Percentiles rank a stretch among this genome's conserved stretches.
Evolutionary conservation across 768 basidiomycete species (phyloP).

Genomic region (Tulasnella sp.): DNA sequence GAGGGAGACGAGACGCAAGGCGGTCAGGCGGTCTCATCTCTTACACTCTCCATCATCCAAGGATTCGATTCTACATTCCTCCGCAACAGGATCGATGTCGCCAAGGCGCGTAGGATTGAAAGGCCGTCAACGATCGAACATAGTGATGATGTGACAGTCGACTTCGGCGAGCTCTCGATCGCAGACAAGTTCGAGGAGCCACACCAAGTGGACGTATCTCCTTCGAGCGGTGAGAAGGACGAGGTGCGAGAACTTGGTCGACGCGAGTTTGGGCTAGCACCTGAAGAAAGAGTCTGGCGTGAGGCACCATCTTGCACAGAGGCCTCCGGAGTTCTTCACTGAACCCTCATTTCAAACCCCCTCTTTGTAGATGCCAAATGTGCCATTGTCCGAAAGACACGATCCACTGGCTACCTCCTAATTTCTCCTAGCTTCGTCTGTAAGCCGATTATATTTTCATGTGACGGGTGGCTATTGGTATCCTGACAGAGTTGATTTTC

Average conservation of each 20-base stretch:
- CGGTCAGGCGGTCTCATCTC: background rate
- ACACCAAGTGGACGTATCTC: background rate
- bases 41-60: constrained; percentile 11
- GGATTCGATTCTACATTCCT: constrained; percentile 2
- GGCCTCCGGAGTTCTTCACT: background rate
- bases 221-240: background rate
- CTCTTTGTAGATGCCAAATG: background rate
- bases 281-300: constrained; percentile 30
- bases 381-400: constrained; percentile 18
- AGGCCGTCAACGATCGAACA: constrained; percentile 5
- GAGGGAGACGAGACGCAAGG: background rate
- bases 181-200: background rate
- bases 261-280: constrained; percentile 23
- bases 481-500: background rate
- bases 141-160: constrained; percentile 8
- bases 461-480: background rate
- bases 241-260: constrained; percentile 11
- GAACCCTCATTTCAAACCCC: background rate
- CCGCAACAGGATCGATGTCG: background rate
- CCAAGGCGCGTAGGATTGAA: constrained; percentile 1
- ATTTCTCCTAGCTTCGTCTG: constrained; percentile 30
- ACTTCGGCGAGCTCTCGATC: constrained; percentile 16
- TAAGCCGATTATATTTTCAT: constrained; percentile 14
- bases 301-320: background rate
- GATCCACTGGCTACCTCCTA: constrained; percentile 34